These are phyloP conservation scores for Zygotorulaspora sp. DNA, from an alignment of 805 yeast genomes.

Conservation along the genomic window DNA sequence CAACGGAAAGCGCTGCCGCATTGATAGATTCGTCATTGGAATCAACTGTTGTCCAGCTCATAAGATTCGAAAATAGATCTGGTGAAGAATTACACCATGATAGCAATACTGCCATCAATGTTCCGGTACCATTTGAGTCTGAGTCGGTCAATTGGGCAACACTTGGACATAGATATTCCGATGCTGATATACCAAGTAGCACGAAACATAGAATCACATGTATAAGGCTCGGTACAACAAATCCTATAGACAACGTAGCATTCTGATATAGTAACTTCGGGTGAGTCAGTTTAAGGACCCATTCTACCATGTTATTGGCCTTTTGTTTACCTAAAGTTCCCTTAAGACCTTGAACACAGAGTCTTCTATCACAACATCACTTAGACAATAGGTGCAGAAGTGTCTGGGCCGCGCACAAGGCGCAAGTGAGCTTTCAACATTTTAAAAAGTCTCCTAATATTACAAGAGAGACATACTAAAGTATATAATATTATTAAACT, in stretches of 20 bases:
- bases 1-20: slow-evolving; percentile 32
- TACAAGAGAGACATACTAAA: neutral
- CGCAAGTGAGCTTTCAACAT: too few relatives aligned
- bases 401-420: too few relatives aligned
- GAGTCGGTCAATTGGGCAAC: slow-evolving; percentile 32
- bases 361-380: too few relatives aligned
- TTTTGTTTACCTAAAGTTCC: too few relatives aligned
- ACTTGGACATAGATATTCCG: slow-evolving; percentile 35
- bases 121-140: slow-evolving; percentile 19
- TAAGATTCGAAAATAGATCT: slow-evolving; percentile 35
- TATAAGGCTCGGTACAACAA: slow-evolving; percentile 24
- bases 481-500: slow-evolving; percentile 12
- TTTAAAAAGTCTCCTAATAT: too few relatives aligned
- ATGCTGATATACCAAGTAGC: slow-evolving; percentile 34
- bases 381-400: too few relatives aligned
- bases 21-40: slow-evolving; percentile 14
- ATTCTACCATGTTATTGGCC: slow-evolving; percentile 15
- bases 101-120: slow-evolving; percentile 30
- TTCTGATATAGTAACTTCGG: slow-evolving; percentile 26
- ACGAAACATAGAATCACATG: slow-evolving; percentile 31
- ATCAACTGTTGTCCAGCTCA: slow-evolving; percentile 32
- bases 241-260: slow-evolving; percentile 19
- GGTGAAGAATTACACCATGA: slow-evolving; percentile 39
- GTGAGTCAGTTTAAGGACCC: slow-evolving; percentile 26
- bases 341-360: too few relatives aligned